Percentiles rank a stretch among this genome's conserved stretches.
These are phyloP conservation scores for Mycena capillaripes DNA, from an alignment of 768 basidiomycete genomes.

Conservation along the genomic window DNA sequence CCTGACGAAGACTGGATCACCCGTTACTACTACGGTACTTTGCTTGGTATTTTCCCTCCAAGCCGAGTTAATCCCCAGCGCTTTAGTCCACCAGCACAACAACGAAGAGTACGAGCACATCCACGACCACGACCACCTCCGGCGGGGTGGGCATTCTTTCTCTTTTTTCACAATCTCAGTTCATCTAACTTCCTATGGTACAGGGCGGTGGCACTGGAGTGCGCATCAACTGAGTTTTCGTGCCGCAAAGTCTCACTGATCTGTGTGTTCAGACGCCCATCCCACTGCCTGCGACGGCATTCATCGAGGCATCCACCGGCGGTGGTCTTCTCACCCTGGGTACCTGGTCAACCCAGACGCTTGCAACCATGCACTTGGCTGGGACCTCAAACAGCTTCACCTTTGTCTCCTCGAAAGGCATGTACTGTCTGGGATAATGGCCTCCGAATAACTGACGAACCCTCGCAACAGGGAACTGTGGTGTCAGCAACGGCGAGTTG, in stretches of 20 bases:
- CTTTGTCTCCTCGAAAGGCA: conserved; percentile 60
- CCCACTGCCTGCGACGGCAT: conserved; percentile 49
- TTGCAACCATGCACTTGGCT: conserved; percentile 57
- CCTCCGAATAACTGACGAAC: background rate
- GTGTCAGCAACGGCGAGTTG: conserved; percentile 50
- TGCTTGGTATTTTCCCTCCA: too few relatives aligned
- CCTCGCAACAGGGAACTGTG: conserved; percentile 43
- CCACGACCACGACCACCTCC: too few relatives aligned
- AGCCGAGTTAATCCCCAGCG: too few relatives aligned
- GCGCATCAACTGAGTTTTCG: background rate
- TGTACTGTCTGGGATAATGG: background rate
- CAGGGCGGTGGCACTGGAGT: conserved; percentile 12
- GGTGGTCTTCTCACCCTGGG: conserved; percentile 59
- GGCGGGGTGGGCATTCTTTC: background rate
- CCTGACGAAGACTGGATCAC: conserved; percentile 54
- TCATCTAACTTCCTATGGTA: background rate
- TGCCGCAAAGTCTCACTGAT: background rate
- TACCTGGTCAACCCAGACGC: conserved; percentile 62
- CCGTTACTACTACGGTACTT: conserved; percentile 2
- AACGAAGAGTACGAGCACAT: background rate
- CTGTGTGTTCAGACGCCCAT: conserved; percentile 20
- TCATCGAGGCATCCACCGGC: conserved; percentile 45
- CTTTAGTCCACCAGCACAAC: background rate
- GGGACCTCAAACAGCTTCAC: conserved; percentile 55
- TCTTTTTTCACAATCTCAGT: background rate